Percentiles rank a stretch among this genome's conserved stretches.
These are phyloP conservation scores for Tephrocybe sp. DNA, from an alignment of 768 basidiomycete species.

Conservation along the genomic window DNA sequence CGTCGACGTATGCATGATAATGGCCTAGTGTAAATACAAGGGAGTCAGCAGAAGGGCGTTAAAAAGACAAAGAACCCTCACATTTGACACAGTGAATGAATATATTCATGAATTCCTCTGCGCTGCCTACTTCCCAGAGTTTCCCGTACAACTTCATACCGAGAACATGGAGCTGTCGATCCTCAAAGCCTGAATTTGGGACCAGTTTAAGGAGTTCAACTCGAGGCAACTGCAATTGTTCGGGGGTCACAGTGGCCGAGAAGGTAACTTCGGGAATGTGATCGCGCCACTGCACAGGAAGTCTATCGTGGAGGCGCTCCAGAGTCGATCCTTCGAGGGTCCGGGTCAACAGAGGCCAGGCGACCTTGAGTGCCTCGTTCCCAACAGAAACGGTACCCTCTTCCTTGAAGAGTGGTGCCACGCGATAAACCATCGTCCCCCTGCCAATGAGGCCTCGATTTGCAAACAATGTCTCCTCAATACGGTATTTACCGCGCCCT, in stretches of 20 bases:
- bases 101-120: conserved; percentile 25
- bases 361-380: conserved; percentile 13
- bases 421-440: conserved; percentile 18
- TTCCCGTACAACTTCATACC: conserved; percentile 19
- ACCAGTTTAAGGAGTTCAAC: conserved; percentile 5
- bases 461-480: conserved; percentile 8
- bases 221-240: conserved; percentile 5
- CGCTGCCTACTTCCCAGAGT: conserved; percentile 20
- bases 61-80: conserved; percentile 12
- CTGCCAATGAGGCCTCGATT: conserved; percentile 19
- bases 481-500: not conserved
- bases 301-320: conserved; percentile 1
- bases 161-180: conserved; percentile 2
- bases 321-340: conserved; percentile 12
- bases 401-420: too few relatives aligned
- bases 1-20: conserved; percentile 19
- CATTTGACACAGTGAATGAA: conserved; percentile 32
- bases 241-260: conserved; percentile 4
- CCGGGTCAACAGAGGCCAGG: conserved; percentile 14
- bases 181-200: not conserved
- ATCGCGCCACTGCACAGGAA: conserved; percentile 13
- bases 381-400: too few relatives aligned
- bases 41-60: not conserved
- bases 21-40: conserved; percentile 19
- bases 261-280: conserved; percentile 17